Evolutionary conservation across 306 rosid genomes (phyloP), one percentile per base, ranked within the genome.

Genomic region (Dalbergia cultrata): DNA sequence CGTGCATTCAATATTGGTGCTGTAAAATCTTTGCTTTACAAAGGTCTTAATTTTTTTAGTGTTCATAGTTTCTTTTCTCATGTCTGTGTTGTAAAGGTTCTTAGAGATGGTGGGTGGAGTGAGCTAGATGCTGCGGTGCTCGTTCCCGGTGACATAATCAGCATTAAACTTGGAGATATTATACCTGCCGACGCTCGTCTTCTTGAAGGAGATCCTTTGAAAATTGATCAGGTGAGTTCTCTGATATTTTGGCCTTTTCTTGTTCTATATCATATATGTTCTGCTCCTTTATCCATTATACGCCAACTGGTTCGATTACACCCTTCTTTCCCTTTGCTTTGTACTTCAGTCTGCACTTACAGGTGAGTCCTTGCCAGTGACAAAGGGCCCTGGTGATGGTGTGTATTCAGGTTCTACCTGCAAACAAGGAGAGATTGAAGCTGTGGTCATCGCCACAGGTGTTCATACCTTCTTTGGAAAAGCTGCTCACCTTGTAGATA

Each of bases 371-470:
- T 89, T 95, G 68, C 98, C 99, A 0, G 99, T 93, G 85, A 95
- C 99, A 7, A 95, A 95, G 86, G 97, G 98, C 65, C 97, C 99
- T 0, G 98, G 99, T 11, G 99, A 95, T 72, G 99, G 99, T 10
- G 92, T 95, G 16, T 95, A 95, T 68, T 95, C 99, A 47, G 99
- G 99, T 83, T 95, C 99, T 21, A 95, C 99, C 70, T 95, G 99
- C 88, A 95, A 95, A 72, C 99, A 95, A 81, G 99, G 99, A 85
- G 99, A 95, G 90, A 87, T 95, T 80, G 99, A 95, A 84, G 98
- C 97, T 43, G 93, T 95, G 77, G 98, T 93, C 83, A 95, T 95
- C 72, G 99, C 98, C 71, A 95, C 99, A 0, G 99, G 99, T 34
- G 99, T 95, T 35, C 99, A 95, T 75, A 93, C 99, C 44, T 95